A percentile compares a stretch with the other conserved stretches of the same genome.
These are phyloP conservation scores for Zygotorulaspora chibaensis DNA, from an alignment of 805 yeast species.

Conservation along the genomic window DNA sequence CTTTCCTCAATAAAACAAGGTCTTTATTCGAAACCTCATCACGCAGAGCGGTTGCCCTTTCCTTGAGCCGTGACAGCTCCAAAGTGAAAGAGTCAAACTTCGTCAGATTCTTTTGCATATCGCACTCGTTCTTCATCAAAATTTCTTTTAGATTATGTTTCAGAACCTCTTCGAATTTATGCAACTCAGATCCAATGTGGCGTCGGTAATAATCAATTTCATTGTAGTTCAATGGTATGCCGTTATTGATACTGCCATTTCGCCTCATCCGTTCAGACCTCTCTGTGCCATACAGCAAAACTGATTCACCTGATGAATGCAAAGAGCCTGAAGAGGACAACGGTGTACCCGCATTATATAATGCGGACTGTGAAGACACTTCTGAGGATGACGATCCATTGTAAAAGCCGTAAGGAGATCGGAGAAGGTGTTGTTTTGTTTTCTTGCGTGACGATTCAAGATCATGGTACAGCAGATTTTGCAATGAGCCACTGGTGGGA, in stretches of 20 bases:
- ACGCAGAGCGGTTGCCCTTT: conserved; percentile 22
- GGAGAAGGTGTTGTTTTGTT: conserved; percentile 1
- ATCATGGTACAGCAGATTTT: conserved; percentile 22
- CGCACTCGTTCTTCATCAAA: conserved; percentile 28
- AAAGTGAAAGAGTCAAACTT: conserved; percentile 24
- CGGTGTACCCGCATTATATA: conserved; percentile 4
- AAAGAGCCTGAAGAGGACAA: conserved; percentile 11
- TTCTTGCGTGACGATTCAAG: conserved; percentile 13
- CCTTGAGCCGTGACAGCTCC: conserved; percentile 30
- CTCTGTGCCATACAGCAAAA: conserved; percentile 9
- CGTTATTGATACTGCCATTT: conserved; percentile 4
- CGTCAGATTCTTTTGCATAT: conserved; percentile 27
- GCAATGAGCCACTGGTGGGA: conserved; percentile 18
- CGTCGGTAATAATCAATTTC: conserved; percentile 23
- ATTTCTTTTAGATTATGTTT: conserved; percentile 21
- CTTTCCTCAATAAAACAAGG: conserved; percentile 26
- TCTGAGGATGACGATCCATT: conserved; percentile 10
- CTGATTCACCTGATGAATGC: conserved; percentile 12
- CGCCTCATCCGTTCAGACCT: conserved; percentile 3
- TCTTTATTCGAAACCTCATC: conserved; percentile 29
- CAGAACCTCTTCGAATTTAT: conserved; percentile 24
- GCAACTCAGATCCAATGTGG: conserved; percentile 23
- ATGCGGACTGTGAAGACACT: conserved; percentile 9
- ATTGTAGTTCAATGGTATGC: conserved; percentile 15
- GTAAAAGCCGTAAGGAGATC: conserved; percentile 3